phyloP scores from a whole-genome alignment of 2,329 filamentous ascomycete genomes.

The Helicocarpus griseus region DNA sequence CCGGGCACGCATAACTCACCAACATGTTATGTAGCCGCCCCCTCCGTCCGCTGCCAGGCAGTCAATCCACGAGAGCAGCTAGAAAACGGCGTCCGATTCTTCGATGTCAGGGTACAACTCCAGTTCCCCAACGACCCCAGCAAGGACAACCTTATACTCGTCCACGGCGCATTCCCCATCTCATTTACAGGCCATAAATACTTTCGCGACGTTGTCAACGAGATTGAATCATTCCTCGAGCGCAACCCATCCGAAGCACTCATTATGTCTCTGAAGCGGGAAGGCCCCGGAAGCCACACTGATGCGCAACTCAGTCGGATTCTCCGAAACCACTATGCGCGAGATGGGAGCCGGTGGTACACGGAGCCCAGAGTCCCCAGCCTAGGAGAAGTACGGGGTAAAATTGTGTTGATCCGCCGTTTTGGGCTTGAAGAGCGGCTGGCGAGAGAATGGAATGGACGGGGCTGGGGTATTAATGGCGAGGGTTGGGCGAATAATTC shows the following conservation, averaged over 20 bases:
- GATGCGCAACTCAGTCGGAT: constrained; percentile 70
- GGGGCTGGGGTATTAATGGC: constrained; percentile 50
- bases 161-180: constrained; percentile 85
- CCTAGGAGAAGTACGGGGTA: constrained; percentile 69
- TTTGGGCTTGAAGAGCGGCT: constrained; percentile 54
- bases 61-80: constrained; percentile 70
- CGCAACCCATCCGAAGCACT: constrained; percentile 71
- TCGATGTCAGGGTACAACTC: constrained; percentile 77
- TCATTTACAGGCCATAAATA: constrained; percentile 72
- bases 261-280: constrained; percentile 80
- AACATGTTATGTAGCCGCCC: constrained; percentile 72
- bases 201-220: constrained; percentile 61
- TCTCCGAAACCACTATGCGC: constrained; percentile 61
- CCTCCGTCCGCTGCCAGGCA: constrained; percentile 87
- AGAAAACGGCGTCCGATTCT: constrained; percentile 82
- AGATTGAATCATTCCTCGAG: constrained; percentile 65
- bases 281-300: constrained; percentile 70
- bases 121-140: constrained; percentile 46
- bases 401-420: constrained; percentile 73
- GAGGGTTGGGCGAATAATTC: constrained; percentile 80
- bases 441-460: constrained; percentile 36
- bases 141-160: constrained; percentile 64
- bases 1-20: constrained; percentile 95
- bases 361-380: constrained; percentile 66
- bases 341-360: constrained; percentile 58